Conservation (phyloP, 306 rosid species). For the Quercus mongolica region DNA sequence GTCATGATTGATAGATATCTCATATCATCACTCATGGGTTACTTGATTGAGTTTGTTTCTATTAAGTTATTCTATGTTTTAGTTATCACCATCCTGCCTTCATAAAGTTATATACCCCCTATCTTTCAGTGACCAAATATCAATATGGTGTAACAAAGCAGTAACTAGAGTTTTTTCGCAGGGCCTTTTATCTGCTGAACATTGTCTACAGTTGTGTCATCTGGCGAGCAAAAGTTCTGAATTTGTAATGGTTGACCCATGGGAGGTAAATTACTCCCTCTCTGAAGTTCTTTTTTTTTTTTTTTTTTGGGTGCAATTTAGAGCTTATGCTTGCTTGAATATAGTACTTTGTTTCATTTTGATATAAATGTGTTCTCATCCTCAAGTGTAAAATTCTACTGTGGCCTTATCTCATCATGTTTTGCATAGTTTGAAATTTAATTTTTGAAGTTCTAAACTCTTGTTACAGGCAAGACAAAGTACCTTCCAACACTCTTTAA, state of each 20-base stretch:
- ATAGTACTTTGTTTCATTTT: not conserved
- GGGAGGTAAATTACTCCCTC: conserved; percentile 64
- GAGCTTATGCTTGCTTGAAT: not conserved
- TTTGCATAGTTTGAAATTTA: conserved; percentile 11
- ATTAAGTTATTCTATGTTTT: not conserved
- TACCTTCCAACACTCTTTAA: conserved; percentile 63
- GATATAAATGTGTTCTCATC: not conserved
- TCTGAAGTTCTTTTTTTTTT: not conserved
- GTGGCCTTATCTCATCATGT: conserved; percentile 7
- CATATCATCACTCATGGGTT: not conserved
- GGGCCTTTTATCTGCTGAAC: conserved; percentile 76
- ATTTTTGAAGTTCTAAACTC: conserved; percentile 5
- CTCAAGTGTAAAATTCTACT: not conserved
- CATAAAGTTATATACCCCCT: not conserved
- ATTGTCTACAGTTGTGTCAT: conserved; percentile 57
- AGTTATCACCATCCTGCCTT: not conserved
- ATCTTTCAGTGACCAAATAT: conserved; percentile 6
- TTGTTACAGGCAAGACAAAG: conserved; percentile 70
- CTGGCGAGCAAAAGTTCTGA: conserved; percentile 75
- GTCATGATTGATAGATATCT: not conserved
- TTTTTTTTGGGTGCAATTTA: not conserved
- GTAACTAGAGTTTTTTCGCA: conserved; percentile 24
- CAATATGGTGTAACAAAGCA: conserved; percentile 8
- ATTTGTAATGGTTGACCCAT: conserved; percentile 88
- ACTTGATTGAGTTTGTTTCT: not conserved